Conservation (phyloP, 1,284 basidiomycete species). For the Ustilago lituana region DNA sequence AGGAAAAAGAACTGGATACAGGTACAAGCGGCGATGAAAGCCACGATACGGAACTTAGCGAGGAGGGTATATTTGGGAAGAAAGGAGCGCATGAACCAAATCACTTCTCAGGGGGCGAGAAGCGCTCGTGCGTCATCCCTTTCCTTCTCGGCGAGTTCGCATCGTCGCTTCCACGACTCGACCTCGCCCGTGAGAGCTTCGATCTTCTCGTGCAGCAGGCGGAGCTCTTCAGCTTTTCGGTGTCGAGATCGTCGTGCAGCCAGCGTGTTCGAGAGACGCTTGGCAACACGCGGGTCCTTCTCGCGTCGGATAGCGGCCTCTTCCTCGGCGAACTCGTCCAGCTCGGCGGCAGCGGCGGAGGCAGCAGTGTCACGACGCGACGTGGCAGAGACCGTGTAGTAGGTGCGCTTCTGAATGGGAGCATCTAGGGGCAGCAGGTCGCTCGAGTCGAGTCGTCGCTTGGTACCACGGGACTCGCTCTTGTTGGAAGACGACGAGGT, state of each 20-base stretch:
- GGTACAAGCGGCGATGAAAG: constrained; percentile 4
- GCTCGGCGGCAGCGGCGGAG: constrained; percentile 15
- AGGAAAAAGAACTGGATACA: constrained; percentile 1
- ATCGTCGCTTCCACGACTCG: constrained; percentile 62
- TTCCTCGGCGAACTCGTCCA: constrained; percentile 42
- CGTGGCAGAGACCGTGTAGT: constrained; percentile 63
- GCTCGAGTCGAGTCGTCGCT: constrained; percentile 55
- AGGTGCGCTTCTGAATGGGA: constrained; percentile 63
- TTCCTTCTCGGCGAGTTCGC: constrained; percentile 60
- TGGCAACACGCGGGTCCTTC: constrained; percentile 59
- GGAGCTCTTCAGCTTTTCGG: constrained; percentile 64
- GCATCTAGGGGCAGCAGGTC: constrained; percentile 66
- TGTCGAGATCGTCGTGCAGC: constrained; percentile 64
- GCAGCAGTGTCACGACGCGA: constrained; percentile 59
- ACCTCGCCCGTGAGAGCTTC: constrained; percentile 54
- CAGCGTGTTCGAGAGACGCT: constrained; percentile 66
- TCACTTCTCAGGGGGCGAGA: constrained; percentile 1
- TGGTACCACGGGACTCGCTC: constrained; percentile 45
- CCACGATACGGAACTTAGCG: not conserved
- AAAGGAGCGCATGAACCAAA: not conserved
- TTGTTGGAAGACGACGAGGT: constrained; percentile 29
- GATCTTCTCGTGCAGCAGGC: constrained; percentile 60
- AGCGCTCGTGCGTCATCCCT: constrained; percentile 45
- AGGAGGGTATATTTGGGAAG: constrained; percentile 15
- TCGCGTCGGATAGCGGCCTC: constrained; percentile 51